phyloP scores from a whole-genome alignment of 164 flowering plant genomes.

The Umbellularia californica region DNA sequence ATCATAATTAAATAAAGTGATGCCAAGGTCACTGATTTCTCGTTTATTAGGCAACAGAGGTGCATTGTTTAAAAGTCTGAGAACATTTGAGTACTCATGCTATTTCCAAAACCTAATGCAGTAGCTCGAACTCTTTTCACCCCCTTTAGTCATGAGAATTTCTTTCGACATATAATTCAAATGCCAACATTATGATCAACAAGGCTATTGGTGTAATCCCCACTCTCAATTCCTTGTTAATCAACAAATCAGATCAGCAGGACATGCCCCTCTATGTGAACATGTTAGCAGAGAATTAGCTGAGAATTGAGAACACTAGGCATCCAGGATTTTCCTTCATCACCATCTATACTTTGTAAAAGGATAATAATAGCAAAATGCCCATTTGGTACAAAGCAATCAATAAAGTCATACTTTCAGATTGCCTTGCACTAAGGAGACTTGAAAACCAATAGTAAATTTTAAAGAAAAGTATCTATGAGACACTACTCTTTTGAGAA shows the following conservation, averaged over 20 bases:
- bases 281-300: neutral
- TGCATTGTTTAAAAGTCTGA: neutral
- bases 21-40: neutral
- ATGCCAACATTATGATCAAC: neutral
- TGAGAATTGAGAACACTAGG: too few species aligned
- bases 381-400: neutral
- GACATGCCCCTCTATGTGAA: neutral
- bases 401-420: neutral
- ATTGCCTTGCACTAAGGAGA: neutral
- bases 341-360: neutral
- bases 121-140: neutral
- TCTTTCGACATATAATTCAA: neutral
- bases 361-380: neutral
- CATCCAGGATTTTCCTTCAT: neutral
- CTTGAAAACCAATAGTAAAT: neutral
- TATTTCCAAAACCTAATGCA: neutral
- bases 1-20: neutral
- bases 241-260: neutral
- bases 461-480: neutral
- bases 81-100: neutral
- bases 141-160: neutral
- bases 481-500: neutral
- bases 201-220: too few species aligned
- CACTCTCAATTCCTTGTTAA: neutral
- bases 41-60: neutral